Percentiles rank a stretch among this genome's conserved stretches.
phyloP scores from a whole-genome alignment of 2,329 filamentous ascomycete genomes.

The Aspergillus sojae region DNA sequence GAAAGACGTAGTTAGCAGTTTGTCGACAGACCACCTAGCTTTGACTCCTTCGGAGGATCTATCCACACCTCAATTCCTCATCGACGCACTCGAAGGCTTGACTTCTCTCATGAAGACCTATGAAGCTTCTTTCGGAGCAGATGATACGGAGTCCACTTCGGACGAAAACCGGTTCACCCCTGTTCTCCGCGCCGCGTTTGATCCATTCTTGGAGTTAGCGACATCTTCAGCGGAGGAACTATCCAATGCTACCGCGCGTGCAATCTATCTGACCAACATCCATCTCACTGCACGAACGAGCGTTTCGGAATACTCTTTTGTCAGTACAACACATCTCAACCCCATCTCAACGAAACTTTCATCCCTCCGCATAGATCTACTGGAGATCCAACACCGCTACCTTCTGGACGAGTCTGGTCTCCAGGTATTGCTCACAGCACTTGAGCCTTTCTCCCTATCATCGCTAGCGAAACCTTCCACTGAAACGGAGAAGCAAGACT shows the following conservation, averaged over 20 bases:
- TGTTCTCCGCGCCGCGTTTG: slow-evolving; percentile 76
- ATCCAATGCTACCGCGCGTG: slow-evolving; percentile 44
- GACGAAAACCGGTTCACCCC: slow-evolving; percentile 72
- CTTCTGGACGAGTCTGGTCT: slow-evolving; percentile 77
- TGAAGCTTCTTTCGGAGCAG: slow-evolving; percentile 70
- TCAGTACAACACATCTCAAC: slow-evolving; percentile 59
- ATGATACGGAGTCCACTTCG: slow-evolving; percentile 48
- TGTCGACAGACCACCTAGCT: slow-evolving; percentile 72
- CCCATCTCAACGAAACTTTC: slow-evolving; percentile 58
- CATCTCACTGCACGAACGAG: slow-evolving; percentile 44
- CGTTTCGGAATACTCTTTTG: slow-evolving; percentile 59
- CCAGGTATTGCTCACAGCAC: slow-evolving; percentile 61
- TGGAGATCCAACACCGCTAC: slow-evolving; percentile 70
- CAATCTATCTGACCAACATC: slow-evolving; percentile 54
- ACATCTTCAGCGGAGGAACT: slow-evolving; percentile 54
- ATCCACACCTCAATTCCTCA: slow-evolving; percentile 75
- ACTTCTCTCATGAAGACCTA: slow-evolving; percentile 81
- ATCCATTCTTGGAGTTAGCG: slow-evolving; percentile 75
- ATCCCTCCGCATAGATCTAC: slow-evolving; percentile 54
- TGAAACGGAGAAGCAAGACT: slow-evolving; percentile 8
- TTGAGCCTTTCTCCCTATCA: slow-evolving; percentile 48
- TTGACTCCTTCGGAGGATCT: slow-evolving; percentile 72
- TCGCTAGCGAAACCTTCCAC: slow-evolving; percentile 11
- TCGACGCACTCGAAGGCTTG: slow-evolving; percentile 77
- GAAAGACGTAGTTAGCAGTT: slow-evolving; percentile 69